Base-by-base conservation (phyloP, 805 yeast genomes). In the Ogataea methanolica region DNA sequence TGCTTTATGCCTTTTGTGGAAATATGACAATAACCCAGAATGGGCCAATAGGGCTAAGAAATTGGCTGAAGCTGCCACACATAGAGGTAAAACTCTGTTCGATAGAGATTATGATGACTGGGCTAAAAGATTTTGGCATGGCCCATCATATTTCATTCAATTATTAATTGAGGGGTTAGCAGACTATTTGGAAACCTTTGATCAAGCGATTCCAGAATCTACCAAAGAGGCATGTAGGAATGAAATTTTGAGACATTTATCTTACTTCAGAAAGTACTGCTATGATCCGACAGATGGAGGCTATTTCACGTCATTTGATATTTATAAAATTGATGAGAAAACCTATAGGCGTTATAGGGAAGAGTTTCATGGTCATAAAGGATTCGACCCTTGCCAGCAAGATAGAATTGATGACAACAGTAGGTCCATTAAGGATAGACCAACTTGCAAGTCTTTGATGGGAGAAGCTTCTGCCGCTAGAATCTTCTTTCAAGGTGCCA, bases 391-490 rank as follows among this genome's bases (percentile, higher is more conserved):
- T 19, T 71, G 73, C 51, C 66, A 62, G 6, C 80, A 75, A 44
- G 88, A 82, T 62, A 73, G 78, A 48, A 76, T 69, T 49, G 67
- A 63, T 37, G 77, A 75, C 33, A 70, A 66, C 16, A 58, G 55
- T 16, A 39, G 21, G n/a, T 43, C 54, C 16, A 41, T 59, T 4
- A 56, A 56, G 22, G 58, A 63, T 26, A 65, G 70, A 36, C 67
- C 68, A 11, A 54, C 71, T 50, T 56, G 56, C 41, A 62, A 62
- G 46, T 71, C 73, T 5, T 66, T 83, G 58, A 82, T 83, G 72
- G 84, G 83, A 4, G 68, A 73, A 41, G 88, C 82, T 12, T 68
- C 86, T 8, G 88, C 88, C 11, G 88, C 88, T 4, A 73, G 88
- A 57, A 74, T 79, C 8, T 83, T 82, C 66, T 79, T 82, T 68